Base-by-base conservation (phyloP, 805 yeast genomes). In the Blastobotrys peoriensis region DNA sequence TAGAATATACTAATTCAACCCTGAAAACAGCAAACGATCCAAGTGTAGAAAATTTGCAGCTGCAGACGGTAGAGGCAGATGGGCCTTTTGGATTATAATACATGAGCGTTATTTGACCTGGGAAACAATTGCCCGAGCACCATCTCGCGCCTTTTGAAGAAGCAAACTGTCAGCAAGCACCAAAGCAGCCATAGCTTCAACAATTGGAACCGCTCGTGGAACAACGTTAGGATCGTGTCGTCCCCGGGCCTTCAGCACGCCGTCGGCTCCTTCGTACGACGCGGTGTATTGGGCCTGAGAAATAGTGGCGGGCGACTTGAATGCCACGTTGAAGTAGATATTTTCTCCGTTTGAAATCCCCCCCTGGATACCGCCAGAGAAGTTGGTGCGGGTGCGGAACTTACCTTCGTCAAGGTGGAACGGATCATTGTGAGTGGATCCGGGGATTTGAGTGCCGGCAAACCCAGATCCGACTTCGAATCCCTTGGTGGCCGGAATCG, bases 181-280 rank as follows among this genome's bases (percentile, higher is more conserved):
- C 53, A 93, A 73, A n/a, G 97, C 93, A 40, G 98, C 78, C 98
- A 93, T 91, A 34, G 98, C 86, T 71, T 93, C 98, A 23, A 93
- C 98, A 59, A 93, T 93, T 42, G 98, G 98, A 49, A 93, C 87
- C 33, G 98, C 98, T 66, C 98, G 81, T 54, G 98, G 98, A 17
- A 95, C 95, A 44, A 93, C 98, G 59, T 89, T 86, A 27, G 98
- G 98, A 64, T 93, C 98, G 61, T 93, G 98, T 75, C 98, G 85
- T 45, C 98, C 98, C 64, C 91, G 82, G 28, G 98, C 96, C 43
- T 93, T 95, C 48, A 93, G 73, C 6, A 82, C 78, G 61, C 98
- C 98, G 41, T 70, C 79, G 54, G 76, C 74, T 58, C 98, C 98
- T 20, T 85, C 89, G 68, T 89, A 93, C 39, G 93, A 77, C 21